phyloP scores from a whole-genome alignment of 2,329 filamentous ascomycete species.

The Trichoderma sp. region DNA sequence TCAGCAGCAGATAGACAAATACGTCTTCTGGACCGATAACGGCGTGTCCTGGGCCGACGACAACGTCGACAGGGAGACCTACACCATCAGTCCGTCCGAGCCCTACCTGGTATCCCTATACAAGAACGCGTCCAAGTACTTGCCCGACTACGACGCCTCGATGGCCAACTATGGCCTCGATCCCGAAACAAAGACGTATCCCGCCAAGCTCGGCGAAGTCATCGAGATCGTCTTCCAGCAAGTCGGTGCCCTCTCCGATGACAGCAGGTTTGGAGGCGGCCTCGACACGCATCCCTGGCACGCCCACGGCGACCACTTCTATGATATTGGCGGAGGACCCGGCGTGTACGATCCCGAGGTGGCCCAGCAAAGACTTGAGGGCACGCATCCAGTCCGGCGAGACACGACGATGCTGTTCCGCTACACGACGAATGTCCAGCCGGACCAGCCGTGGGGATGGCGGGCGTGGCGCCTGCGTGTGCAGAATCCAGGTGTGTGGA shows the following conservation, averaged over 20 bases:
- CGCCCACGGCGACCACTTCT: slow-evolving; percentile 23
- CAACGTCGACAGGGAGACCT: background rate
- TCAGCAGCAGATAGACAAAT: slow-evolving; percentile 15
- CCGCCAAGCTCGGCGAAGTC: slow-evolving; percentile 57
- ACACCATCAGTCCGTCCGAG: slow-evolving; percentile 2
- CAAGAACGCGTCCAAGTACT: slow-evolving; percentile 9
- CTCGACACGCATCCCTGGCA: slow-evolving; percentile 26
- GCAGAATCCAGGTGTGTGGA: slow-evolving; percentile 53
- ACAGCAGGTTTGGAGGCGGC: slow-evolving; percentile 31
- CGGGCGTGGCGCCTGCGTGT: slow-evolving; percentile 58
- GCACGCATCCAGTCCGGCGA: slow-evolving; percentile 37
- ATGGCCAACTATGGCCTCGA: slow-evolving; percentile 56
- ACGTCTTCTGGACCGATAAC: slow-evolving; percentile 23
- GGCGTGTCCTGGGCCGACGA: slow-evolving; percentile 24
- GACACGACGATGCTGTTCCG: slow-evolving; percentile 58
- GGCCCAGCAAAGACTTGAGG: slow-evolving; percentile 10
- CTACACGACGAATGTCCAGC: slow-evolving; percentile 46
- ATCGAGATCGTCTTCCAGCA: slow-evolving; percentile 55
- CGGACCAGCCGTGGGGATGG: slow-evolving; percentile 54
- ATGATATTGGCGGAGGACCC: slow-evolving; percentile 23
- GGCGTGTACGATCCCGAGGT: slow-evolving; percentile 19
- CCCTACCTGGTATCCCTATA: slow-evolving; percentile 25
- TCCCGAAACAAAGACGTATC: slow-evolving; percentile 50
- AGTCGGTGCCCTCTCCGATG: slow-evolving; percentile 34
- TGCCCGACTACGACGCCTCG: slow-evolving; percentile 54